Percentiles rank a stretch among this genome's conserved stretches.
These are phyloP conservation scores for Pelargonium australe DNA, from an alignment of 441 rosid species.

Conservation along the genomic window DNA sequence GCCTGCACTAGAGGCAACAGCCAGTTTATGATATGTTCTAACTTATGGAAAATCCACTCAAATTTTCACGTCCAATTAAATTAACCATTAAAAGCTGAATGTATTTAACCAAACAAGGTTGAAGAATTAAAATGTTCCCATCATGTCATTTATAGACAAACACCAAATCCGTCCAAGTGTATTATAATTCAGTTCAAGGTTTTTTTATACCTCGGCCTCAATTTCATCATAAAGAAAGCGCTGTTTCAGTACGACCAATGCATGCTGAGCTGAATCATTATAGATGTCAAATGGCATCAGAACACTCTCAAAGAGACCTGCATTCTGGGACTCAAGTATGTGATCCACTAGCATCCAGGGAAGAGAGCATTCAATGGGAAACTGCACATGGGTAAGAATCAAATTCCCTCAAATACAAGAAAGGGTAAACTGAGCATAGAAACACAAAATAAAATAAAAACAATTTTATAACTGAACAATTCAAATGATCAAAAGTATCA, in stretches of 20 bases:
- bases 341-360: conserved; percentile 99
- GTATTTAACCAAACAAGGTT: neutral
- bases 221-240: conserved; percentile 98
- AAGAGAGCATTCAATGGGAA: conserved; percentile 97
- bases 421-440: neutral
- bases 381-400: conserved; percentile 39
- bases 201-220: conserved; percentile 84
- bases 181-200: conserved; percentile 8
- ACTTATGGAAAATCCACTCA: neutral
- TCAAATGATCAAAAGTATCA: conserved; percentile 4
- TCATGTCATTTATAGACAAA: neutral
- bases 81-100: neutral
- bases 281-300: conserved; percentile 92
- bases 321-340: conserved; percentile 71
- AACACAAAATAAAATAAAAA: neutral
- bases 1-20: neutral
- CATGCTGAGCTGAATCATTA: conserved; percentile 99
- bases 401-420: conserved; percentile 13
- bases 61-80: neutral
- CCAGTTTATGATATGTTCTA: neutral
- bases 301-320: conserved; percentile 91
- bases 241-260: conserved; percentile 79
- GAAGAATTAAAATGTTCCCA: neutral
- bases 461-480: neutral
- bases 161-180: conserved; percentile 1